Percentiles rank a stretch among this genome's conserved stretches.
Evolutionary conservation across 768 basidiomycete genomes (phyloP).

Genomic region (Agaricus blazei): DNA sequence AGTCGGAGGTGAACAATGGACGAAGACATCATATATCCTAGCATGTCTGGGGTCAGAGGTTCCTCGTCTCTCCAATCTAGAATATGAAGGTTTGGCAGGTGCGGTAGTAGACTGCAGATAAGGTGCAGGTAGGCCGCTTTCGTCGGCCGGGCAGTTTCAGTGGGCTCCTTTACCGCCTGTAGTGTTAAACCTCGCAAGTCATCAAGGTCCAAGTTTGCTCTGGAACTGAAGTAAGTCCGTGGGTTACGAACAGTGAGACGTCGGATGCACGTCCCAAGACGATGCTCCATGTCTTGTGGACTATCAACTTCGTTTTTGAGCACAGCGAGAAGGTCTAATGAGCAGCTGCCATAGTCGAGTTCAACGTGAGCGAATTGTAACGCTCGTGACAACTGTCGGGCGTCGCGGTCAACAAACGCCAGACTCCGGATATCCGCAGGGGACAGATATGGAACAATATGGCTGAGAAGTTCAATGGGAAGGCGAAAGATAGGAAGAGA

Average conservation of each 20-base stretch:
- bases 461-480: slow-evolving; percentile 22
- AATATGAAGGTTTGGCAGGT: slow-evolving; percentile 21
- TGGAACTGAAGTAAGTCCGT: slow-evolving; percentile 1
- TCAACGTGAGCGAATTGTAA: slow-evolving; percentile 17
- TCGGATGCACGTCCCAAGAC: slow-evolving; percentile 18
- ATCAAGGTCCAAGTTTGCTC: not conserved
- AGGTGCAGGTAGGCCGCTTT: slow-evolving; percentile 3
- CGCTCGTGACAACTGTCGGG: slow-evolving; percentile 19
- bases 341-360: slow-evolving; percentile 14
- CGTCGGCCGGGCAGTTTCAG: not conserved
- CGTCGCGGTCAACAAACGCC: slow-evolving; percentile 22
- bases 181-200: not conserved
- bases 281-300: not conserved
- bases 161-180: not conserved
- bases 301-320: slow-evolving; percentile 1
- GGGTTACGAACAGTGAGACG: slow-evolving; percentile 14
- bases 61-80: slow-evolving; percentile 20
- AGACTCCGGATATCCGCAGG: slow-evolving; percentile 19
- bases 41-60: slow-evolving; percentile 9
- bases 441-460: slow-evolving; percentile 20
- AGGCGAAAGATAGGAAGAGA: slow-evolving; percentile 20
- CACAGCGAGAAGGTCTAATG: slow-evolving; percentile 3
- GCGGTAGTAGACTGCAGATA: slow-evolving; percentile 12
- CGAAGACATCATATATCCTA: slow-evolving; percentile 14
- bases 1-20: slow-evolving; percentile 20